These are phyloP conservation scores for Solanum gracilifrons DNA, from an alignment of 257 asterid species.

Conservation along the genomic window DNA sequence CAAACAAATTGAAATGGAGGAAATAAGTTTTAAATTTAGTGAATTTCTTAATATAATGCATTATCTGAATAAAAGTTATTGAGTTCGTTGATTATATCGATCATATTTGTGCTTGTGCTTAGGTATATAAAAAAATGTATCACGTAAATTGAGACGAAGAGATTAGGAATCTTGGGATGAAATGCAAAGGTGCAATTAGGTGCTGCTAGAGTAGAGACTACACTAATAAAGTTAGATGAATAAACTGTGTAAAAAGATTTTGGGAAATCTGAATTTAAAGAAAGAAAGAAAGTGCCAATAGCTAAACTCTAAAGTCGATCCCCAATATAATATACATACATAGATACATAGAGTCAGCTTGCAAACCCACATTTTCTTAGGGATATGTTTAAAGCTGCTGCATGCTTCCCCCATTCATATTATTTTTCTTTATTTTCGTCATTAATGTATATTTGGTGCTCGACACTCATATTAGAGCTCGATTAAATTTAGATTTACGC, in stretches of 20 bases:
- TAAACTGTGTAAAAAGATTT: neutral
- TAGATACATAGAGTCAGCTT: conserved; percentile 35
- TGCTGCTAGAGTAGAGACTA: neutral
- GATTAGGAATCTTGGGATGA: neutral
- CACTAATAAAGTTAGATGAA: conserved; percentile 15
- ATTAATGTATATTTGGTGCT: neutral
- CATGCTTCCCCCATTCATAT: neutral
- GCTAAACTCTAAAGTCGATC: conserved; percentile 32
- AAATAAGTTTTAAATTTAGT: too few relatives aligned
- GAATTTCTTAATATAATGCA: too few relatives aligned
- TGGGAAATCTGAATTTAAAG: neutral
- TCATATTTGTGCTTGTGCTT: neutral
- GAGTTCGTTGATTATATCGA: neutral
- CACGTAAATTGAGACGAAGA: neutral
- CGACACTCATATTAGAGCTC: too few relatives aligned
- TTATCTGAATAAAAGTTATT: too few relatives aligned
- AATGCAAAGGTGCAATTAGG: neutral
- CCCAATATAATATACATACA: neutral
- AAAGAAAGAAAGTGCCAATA: conserved; percentile 9
- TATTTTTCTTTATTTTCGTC: neutral
- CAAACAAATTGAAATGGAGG: too few relatives aligned
- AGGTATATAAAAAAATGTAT: neutral
- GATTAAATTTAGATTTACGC: too few relatives aligned
- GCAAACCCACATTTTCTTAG: conserved; percentile 18
- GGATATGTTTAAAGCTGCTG: conserved; percentile 56